A percentile compares a stretch with the other conserved stretches of the same genome.
phyloP scores from a whole-genome alignment of 805 yeast genomes.

The Gaillardinia entomophila region DNA sequence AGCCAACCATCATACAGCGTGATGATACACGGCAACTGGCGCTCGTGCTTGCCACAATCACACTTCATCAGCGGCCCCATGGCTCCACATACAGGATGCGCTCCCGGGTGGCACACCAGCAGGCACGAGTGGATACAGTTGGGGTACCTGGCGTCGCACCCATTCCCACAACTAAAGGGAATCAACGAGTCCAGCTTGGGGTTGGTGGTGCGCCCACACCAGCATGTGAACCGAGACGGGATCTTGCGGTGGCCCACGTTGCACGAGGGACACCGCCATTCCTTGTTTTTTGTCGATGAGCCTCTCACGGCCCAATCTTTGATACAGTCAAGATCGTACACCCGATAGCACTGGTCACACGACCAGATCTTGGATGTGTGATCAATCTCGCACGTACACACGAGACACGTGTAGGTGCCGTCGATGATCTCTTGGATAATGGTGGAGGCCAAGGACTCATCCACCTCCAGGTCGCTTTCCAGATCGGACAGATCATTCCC shows the following conservation, averaged over 20 bases:
- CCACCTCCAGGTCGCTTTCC: conserved; percentile 8
- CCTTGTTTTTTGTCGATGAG: conserved; percentile 54
- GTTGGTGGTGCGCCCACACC: conserved; percentile 80
- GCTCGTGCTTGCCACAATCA: conserved; percentile 62
- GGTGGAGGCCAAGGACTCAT: conserved; percentile 30
- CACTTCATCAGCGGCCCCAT: conserved; percentile 68
- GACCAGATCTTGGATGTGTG: conserved; percentile 67
- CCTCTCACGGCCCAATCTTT: conserved; percentile 82
- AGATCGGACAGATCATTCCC: neutral
- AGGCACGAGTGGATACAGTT: conserved; percentile 72
- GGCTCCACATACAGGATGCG: conserved; percentile 78
- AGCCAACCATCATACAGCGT: conserved; percentile 71
- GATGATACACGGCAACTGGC: conserved; percentile 66
- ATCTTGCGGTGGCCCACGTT: conserved; percentile 44
- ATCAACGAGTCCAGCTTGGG: conserved; percentile 52
- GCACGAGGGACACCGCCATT: conserved; percentile 88
- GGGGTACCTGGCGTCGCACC: conserved; percentile 54
- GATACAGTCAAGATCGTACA: conserved; percentile 81
- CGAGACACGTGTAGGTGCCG: conserved; percentile 77
- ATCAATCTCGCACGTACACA: conserved; percentile 81
- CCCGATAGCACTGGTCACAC: conserved; percentile 72
- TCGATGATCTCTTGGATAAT: conserved; percentile 54
- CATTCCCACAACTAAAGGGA: conserved; percentile 88
- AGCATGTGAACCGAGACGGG: conserved; percentile 63
- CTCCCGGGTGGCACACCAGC: conserved; percentile 81